A percentile compares a stretch with the other conserved stretches of the same genome.
Evolutionary conservation across 306 rosid species (phyloP).

Genomic region (Begonia peltatifolia): DNA sequence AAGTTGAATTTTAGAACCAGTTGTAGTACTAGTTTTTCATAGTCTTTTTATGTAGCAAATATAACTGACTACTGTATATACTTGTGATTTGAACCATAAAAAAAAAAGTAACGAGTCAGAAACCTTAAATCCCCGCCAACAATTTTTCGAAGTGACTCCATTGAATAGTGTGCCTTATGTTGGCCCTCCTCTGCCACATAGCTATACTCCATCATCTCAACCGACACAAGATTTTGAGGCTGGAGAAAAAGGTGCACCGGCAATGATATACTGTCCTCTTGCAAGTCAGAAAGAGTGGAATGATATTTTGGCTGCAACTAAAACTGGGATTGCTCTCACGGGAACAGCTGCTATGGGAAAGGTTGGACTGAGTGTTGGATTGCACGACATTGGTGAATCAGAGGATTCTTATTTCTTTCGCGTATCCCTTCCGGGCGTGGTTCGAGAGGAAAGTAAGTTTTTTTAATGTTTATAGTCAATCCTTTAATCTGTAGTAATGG

Average conservation of each 20-base stretch:
- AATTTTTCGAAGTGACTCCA: conserved; percentile 26
- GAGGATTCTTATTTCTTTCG: conserved; percentile 61
- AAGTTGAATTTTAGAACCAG: too few relatives aligned
- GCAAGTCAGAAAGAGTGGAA: conserved; percentile 41
- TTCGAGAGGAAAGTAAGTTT: conserved; percentile 74
- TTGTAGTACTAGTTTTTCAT: too few relatives aligned
- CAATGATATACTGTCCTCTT: conserved; percentile 43
- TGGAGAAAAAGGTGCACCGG: conserved; percentile 26
- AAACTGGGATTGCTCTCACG: conserved; percentile 43
- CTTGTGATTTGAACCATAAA: background rate
- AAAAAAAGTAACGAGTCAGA: conserved; percentile 11
- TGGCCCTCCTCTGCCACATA: conserved; percentile 26
- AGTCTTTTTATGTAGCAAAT: too few relatives aligned
- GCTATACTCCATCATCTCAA: conserved; percentile 19
- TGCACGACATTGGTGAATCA: conserved; percentile 65
- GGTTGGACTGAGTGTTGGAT: conserved; percentile 57
- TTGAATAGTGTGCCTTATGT: conserved; percentile 27
- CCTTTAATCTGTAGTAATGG: background rate
- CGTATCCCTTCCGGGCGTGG: conserved; percentile 67
- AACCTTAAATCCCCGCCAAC: conserved; percentile 15
- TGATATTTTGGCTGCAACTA: conserved; percentile 38
- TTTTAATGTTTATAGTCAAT: conserved; percentile 4
- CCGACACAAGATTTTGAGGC: conserved; percentile 19
- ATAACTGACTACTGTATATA: background rate
- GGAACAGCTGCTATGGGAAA: conserved; percentile 58